Percentiles rank a stretch among this genome's conserved stretches.
Evolutionary conservation across 495 filamentous ascomycete genomes (phyloP).

Genomic region (Trypethelium eluteriae): DNA sequence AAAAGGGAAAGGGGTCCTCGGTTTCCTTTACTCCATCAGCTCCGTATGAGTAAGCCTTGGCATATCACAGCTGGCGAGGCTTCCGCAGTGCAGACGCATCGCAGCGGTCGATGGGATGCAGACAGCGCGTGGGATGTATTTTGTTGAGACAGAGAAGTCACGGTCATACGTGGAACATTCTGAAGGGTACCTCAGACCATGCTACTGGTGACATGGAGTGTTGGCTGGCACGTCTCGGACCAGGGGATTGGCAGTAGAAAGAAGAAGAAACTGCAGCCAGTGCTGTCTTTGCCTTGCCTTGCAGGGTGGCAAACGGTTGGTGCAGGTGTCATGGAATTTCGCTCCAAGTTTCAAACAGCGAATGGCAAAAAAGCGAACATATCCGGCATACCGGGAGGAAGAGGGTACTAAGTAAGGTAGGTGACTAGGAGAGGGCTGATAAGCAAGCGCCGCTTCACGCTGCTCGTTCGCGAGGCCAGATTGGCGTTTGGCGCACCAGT

Average conservation of each 20-base stretch:
- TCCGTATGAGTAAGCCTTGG: background rate
- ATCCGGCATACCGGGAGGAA: background rate
- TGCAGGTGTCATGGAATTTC: background rate
- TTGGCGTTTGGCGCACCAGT: background rate
- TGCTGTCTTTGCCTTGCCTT: background rate
- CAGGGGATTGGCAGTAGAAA: background rate
- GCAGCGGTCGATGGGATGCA: too few species aligned
- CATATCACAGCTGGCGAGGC: background rate
- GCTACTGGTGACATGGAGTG: background rate
- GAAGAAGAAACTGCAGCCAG: background rate
- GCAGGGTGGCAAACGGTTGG: slow-evolving; percentile 1
- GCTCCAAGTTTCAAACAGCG: background rate
- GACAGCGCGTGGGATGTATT: background rate
- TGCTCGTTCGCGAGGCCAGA: background rate
- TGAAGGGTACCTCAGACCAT: background rate
- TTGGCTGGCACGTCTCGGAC: background rate
- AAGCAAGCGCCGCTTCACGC: background rate
- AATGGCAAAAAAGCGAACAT: too few species aligned
- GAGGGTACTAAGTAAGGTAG: too few species aligned
- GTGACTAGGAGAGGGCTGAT: background rate
- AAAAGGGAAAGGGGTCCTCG: too few species aligned
- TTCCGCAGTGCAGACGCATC: too few species aligned
- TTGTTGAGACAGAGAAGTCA: background rate
- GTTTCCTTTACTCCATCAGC: background rate
- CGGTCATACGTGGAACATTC: background rate